phyloP scores from a whole-genome alignment of 2,329 filamentous ascomycete species.

The Monosporascus sp. region DNA sequence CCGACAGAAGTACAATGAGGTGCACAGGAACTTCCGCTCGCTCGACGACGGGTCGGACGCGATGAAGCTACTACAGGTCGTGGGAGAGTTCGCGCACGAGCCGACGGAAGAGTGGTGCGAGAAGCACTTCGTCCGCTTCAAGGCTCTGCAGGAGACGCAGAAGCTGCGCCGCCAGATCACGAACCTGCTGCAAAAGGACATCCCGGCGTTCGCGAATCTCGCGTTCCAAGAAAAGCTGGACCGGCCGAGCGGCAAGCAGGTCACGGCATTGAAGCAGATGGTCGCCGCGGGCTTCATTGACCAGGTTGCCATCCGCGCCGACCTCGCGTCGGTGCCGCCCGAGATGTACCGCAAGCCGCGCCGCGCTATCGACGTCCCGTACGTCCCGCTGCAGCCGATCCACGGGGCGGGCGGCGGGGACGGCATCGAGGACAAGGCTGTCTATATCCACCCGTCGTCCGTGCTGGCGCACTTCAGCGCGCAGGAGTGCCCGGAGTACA shows the following conservation, averaged over 20 bases:
- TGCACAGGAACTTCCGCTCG: constrained; percentile 72
- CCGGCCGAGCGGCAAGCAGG: constrained; percentile 59
- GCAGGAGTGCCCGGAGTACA: constrained; percentile 76
- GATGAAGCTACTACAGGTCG: constrained; percentile 82
- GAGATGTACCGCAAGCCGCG: constrained; percentile 64
- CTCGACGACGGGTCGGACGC: constrained; percentile 82
- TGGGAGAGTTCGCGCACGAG: constrained; percentile 80
- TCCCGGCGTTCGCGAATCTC: constrained; percentile 57
- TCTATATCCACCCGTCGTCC: constrained; percentile 85
- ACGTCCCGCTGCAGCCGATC: constrained; percentile 76
- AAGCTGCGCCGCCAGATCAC: constrained; percentile 81
- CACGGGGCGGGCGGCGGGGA: constrained; percentile 34
- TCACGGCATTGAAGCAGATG: constrained; percentile 83
- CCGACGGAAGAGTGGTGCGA: constrained; percentile 70
- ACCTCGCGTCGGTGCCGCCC: constrained; percentile 71
- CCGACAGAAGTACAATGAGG: constrained; percentile 58
- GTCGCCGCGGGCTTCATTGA: constrained; percentile 90
- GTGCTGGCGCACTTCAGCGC: constrained; percentile 65
- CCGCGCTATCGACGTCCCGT: constrained; percentile 88
- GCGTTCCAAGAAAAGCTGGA: constrained; percentile 52
- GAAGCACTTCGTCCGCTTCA: constrained; percentile 78
- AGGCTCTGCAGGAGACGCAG: constrained; percentile 79
- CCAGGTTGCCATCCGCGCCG: constrained; percentile 86
- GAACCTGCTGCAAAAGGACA: constrained; percentile 70
- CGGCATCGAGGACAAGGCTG: constrained; percentile 54